A percentile compares a stretch with the other conserved stretches of the same genome.
Evolutionary conservation across 305 asterid species (phyloP).

Genomic region (Fraxinus xanthoxyloides): DNA sequence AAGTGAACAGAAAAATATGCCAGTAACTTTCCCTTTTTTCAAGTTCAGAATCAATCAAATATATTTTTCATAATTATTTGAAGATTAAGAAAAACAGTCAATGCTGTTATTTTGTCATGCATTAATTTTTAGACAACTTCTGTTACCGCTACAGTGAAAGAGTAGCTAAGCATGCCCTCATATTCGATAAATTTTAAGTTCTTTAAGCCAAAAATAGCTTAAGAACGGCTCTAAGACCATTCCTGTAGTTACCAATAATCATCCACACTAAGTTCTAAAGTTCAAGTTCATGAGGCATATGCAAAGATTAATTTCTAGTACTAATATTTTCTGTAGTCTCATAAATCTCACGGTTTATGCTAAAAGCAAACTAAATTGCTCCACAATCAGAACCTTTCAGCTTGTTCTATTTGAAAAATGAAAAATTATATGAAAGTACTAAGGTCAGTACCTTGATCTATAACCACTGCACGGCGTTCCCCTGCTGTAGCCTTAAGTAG

Average conservation of each 20-base stretch:
- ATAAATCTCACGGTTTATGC: not conserved
- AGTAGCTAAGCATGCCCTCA: not conserved
- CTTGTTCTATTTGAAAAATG: not conserved
- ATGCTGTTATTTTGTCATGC: not conserved
- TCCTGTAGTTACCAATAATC: not conserved
- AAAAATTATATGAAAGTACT: not conserved
- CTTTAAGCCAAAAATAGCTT: not conserved
- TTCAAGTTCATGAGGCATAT: not conserved
- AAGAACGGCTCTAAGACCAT: not conserved
- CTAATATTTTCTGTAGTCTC: not conserved
- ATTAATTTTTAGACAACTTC: not conserved
- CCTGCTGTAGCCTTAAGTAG: slow-evolving; percentile 95
- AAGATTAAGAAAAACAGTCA: not conserved
- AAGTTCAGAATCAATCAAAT: not conserved
- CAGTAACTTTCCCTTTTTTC: not conserved
- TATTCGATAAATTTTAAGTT: not conserved
- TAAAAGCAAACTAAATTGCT: not conserved
- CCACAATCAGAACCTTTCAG: not conserved
- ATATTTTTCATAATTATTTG: not conserved
- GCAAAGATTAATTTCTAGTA: not conserved
- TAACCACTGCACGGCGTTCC: slow-evolving; percentile 85
- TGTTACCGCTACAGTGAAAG: not conserved
- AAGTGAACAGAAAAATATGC: not conserved
- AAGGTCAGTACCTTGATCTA: slow-evolving; percentile 71
- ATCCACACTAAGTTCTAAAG: not conserved